Conservation (phyloP, 257 asterid species). For the Gentiana dahurica region DNA sequence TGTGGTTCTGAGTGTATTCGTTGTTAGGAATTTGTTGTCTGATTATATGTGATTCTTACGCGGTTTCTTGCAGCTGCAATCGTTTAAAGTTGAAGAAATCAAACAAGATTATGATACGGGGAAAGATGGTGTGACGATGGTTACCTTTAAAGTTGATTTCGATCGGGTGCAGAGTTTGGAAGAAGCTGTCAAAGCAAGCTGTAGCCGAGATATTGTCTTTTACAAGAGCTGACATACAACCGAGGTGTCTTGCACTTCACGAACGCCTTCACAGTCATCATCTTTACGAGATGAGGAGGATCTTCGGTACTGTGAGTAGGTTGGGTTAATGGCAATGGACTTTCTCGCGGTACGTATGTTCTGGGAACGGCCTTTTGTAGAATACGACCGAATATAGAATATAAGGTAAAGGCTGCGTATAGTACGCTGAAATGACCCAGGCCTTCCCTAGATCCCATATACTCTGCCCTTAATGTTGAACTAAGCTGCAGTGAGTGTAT, state of each 20-base stretch:
- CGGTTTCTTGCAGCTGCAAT: constrained; percentile 56
- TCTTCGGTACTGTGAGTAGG: background rate
- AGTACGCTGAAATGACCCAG: too few species aligned
- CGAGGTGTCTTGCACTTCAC: background rate
- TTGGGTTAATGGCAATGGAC: background rate
- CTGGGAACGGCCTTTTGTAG: background rate
- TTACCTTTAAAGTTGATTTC: constrained; percentile 81
- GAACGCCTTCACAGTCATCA: background rate
- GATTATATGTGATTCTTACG: background rate
- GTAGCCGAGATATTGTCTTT: constrained; percentile 74
- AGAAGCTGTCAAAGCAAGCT: constrained; percentile 66
- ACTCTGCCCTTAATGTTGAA: too few species aligned
- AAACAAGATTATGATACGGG: constrained; percentile 94
- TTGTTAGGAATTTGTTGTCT: background rate
- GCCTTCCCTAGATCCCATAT: too few species aligned
- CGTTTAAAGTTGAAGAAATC: constrained; percentile 78
- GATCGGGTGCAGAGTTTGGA: constrained; percentile 61
- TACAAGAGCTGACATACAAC: constrained; percentile 31
- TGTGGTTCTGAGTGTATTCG: background rate
- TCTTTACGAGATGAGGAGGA: background rate
- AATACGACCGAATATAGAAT: too few species aligned
- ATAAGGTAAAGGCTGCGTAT: too few species aligned
- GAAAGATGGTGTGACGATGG: constrained; percentile 63
- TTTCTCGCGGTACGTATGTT: background rate
- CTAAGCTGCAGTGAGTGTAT: too few species aligned